Conservation (phyloP, 495 filamentous ascomycete species). For the Talaromyces wortmannii region DNA sequence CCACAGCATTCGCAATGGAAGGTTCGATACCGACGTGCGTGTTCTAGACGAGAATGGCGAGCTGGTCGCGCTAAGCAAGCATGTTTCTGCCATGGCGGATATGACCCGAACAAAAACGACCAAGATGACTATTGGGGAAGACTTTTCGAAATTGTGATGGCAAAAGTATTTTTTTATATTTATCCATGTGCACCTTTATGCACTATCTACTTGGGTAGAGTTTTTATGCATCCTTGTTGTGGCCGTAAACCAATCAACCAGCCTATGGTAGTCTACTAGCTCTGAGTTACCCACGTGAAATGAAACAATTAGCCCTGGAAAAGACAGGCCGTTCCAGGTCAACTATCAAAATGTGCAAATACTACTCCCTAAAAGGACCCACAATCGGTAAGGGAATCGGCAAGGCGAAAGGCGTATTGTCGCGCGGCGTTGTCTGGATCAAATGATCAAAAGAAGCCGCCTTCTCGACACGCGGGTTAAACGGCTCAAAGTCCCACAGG, state of each 20-base stretch:
- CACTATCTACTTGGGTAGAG: too few species aligned
- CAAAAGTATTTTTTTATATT: background rate
- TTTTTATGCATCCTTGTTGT: too few species aligned
- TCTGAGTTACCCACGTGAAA: too few species aligned
- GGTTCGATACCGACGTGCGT: constrained; percentile 1
- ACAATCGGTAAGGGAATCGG: background rate
- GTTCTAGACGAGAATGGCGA: constrained; percentile 1
- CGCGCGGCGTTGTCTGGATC: constrained; percentile 5
- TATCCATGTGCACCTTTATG: background rate
- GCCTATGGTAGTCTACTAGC: too few species aligned
- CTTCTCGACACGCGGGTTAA: constrained; percentile 28
- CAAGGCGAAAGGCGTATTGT: background rate
- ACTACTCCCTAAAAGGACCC: background rate
- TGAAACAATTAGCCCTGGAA: too few species aligned
- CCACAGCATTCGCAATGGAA: background rate
- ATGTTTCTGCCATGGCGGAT: background rate
- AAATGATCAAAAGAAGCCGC: constrained; percentile 36
- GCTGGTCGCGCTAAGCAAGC: constrained; percentile 1
- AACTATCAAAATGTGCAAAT: background rate
- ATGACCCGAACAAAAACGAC: constrained; percentile 1
- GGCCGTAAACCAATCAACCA: too few species aligned
- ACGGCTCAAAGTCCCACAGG: constrained; percentile 36
- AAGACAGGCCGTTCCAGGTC: too few species aligned
- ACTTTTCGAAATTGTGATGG: background rate
- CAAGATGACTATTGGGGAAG: background rate